Percentiles rank a stretch among this genome's conserved stretches.
Conservation (phyloP, 2,329 filamentous ascomycete species). For the Xylaria sp. region DNA sequence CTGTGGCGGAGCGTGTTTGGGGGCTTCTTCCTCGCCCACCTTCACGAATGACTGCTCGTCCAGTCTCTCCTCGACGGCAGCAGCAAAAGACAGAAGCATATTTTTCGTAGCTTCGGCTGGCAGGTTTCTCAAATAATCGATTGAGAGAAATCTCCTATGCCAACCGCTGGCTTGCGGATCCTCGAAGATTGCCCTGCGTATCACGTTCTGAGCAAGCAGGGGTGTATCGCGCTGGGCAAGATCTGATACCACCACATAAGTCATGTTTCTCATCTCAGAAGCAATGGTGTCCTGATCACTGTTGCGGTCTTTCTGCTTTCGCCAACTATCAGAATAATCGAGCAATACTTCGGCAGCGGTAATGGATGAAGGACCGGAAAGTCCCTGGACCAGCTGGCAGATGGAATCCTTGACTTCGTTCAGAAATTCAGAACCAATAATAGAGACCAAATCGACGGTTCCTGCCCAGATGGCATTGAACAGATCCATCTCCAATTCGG, state of each 20-base stretch:
- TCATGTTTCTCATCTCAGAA: slow-evolving; percentile 1
- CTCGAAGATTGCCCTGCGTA: slow-evolving; percentile 13
- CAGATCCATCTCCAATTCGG: slow-evolving; percentile 6
- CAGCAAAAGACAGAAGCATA: slow-evolving; percentile 17
- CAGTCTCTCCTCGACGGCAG: slow-evolving; percentile 14
- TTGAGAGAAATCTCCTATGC: slow-evolving; percentile 15
- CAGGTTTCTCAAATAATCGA: slow-evolving; percentile 12
- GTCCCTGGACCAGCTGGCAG: background rate
- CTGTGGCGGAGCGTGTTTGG: slow-evolving; percentile 9
- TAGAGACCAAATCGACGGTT: background rate
- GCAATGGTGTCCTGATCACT: slow-evolving; percentile 4
- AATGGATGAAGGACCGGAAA: slow-evolving; percentile 11
- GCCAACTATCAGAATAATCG: slow-evolving; percentile 4
- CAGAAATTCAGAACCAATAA: slow-evolving; percentile 11
- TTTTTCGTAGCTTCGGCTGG: slow-evolving; percentile 10
- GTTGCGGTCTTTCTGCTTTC: slow-evolving; percentile 3
- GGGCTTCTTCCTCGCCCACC: slow-evolving; percentile 10
- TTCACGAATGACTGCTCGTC: slow-evolving; percentile 17
- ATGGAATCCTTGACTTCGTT: background rate
- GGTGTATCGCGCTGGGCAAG: slow-evolving; percentile 10
- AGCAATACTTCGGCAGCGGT: slow-evolving; percentile 10
- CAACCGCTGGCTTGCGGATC: slow-evolving; percentile 15
- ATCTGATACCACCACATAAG: slow-evolving; percentile 3
- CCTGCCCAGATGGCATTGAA: slow-evolving; percentile 13
- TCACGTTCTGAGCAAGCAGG: slow-evolving; percentile 4